phyloP scores from a whole-genome alignment of 495 filamentous ascomycete species.

The Pyrenopolyporus hunteri region DNA sequence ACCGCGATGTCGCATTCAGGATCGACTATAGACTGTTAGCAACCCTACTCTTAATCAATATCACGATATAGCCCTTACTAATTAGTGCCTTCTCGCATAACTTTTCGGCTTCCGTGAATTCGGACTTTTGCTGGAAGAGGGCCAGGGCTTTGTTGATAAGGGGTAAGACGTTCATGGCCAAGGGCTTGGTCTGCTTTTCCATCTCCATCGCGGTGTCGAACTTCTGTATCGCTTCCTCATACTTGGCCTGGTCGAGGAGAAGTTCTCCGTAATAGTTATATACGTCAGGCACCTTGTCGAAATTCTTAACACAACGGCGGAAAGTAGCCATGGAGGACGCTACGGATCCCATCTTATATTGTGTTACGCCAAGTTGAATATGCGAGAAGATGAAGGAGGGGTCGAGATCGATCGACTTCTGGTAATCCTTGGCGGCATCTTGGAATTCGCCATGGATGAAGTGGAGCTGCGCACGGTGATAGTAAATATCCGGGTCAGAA shows the following conservation, averaged over 20 bases:
- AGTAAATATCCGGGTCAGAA: constrained; percentile 96
- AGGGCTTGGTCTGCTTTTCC: constrained; percentile 91
- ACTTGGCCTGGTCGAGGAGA: constrained; percentile 96
- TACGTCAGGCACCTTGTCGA: constrained; percentile 92
- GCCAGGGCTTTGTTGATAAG: constrained; percentile 98
- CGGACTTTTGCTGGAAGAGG: constrained; percentile 97
- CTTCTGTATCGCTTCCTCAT: constrained; percentile 93
- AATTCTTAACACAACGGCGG: constrained; percentile 96
- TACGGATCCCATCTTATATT: constrained; percentile 99
- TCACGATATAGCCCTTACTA: constrained; percentile 64
- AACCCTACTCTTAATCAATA: neutral
- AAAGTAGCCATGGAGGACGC: constrained; percentile 99
- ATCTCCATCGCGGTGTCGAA: constrained; percentile 98
- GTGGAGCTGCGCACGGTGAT: constrained; percentile 97
- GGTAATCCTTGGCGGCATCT: constrained; percentile 96
- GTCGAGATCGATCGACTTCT: constrained; percentile 98
- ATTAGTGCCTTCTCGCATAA: constrained; percentile 96
- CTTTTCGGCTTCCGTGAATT: constrained; percentile 92
- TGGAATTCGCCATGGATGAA: constrained; percentile 95
- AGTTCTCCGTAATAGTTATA: constrained; percentile 99
- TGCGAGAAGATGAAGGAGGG: constrained; percentile 97
- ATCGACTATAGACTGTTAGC: constrained; percentile 72
- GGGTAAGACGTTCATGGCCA: constrained; percentile 95
- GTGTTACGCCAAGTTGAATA: constrained; percentile 98
- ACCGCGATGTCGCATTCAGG: constrained; percentile 99